Evolutionary conservation across 108 stramenopile genomes (phyloP).

Genomic region (Nitzschia putrida): DNA sequence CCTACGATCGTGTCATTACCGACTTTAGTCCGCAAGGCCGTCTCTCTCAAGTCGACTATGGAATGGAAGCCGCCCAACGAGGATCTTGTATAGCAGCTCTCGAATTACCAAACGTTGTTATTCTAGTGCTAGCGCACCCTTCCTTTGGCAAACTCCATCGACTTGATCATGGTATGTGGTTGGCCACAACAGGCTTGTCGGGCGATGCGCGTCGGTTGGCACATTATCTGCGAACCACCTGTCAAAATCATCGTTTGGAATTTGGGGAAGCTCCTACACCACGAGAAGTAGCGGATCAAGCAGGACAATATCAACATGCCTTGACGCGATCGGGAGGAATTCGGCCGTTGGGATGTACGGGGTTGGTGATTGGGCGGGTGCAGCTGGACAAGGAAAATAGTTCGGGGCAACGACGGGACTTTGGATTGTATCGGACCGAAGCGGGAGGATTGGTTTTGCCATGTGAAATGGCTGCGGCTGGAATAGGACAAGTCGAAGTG

Average conservation of each 20-base stretch:
- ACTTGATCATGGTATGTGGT: constrained; percentile 43
- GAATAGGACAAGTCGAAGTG: background rate
- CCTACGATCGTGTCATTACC: constrained; percentile 78
- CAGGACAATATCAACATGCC: constrained; percentile 59
- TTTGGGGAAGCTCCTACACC: constrained; percentile 62
- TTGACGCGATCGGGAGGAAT: constrained; percentile 66
- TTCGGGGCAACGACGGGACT: constrained; percentile 38
- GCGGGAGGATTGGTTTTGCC: constrained; percentile 55
- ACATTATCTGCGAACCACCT: constrained; percentile 46
- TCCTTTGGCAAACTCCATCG: constrained; percentile 53
- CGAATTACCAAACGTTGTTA: background rate
- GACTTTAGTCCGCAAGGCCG: constrained; percentile 67
- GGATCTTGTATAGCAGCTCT: constrained; percentile 34
- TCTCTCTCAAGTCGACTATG: constrained; percentile 75
- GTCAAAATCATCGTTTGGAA: constrained; percentile 42
- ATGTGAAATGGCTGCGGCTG: background rate
- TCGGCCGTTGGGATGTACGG: constrained; percentile 74
- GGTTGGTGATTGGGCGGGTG: constrained; percentile 65
- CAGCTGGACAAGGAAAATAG: constrained; percentile 21
- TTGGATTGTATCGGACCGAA: constrained; percentile 41
- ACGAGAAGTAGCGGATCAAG: constrained; percentile 52
- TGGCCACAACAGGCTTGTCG: constrained; percentile 67
- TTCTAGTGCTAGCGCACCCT: constrained; percentile 24
- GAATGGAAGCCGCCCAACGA: constrained; percentile 58
- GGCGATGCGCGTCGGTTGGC: constrained; percentile 71